Base-by-base conservation (phyloP, 305 asterid genomes). In the Rubia peregrina region DNA sequence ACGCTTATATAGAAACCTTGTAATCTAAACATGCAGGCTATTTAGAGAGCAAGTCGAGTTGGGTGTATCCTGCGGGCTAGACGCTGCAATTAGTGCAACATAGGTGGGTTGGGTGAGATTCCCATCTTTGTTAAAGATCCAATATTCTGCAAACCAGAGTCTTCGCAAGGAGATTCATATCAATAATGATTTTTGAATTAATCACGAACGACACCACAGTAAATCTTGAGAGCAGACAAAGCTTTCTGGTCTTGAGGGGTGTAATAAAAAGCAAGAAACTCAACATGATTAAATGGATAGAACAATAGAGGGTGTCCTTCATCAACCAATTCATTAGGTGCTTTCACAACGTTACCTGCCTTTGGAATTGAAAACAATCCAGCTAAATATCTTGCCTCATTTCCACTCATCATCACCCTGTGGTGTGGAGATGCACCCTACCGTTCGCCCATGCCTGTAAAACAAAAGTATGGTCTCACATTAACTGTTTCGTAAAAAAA, bases 401-500 rank as follows among this genome's bases (percentile, higher is more conserved):
- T 77, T 65, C 86, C 93, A 2, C 1, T 69, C 93, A 85, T 84
- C 89, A 81, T 82, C 17, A 87, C 89, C 60, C 84, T 72, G 55
- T 85, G 93, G 48, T 55, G 46, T 0, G 88, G 67, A 0, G 88
- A 74, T 85, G 79, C 21, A 87, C 63, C 49, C 80, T 22, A 0
- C 90, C 93, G 36, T 87, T 87, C 17, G 80, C 64, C 93, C 89
- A 87, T 41, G 90, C 89, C 90, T 87, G 72, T 76, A 51, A n/a
- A 33, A 33, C 36, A 33, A 33, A 33, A 33, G 36, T 33, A 33
- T 33, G 2, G 36, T 33, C 36, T 33, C 5, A 33, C 36, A 33
- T 2, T 33, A 33, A 33, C 36, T 33, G 36, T 33, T 33, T 3
- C 4, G 36, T 33, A 33, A 33, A 33, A 33, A 24, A 24, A 24